Evolutionary conservation across 257 asterid genomes (phyloP).

Genomic region (Buddleja alternifolia): DNA sequence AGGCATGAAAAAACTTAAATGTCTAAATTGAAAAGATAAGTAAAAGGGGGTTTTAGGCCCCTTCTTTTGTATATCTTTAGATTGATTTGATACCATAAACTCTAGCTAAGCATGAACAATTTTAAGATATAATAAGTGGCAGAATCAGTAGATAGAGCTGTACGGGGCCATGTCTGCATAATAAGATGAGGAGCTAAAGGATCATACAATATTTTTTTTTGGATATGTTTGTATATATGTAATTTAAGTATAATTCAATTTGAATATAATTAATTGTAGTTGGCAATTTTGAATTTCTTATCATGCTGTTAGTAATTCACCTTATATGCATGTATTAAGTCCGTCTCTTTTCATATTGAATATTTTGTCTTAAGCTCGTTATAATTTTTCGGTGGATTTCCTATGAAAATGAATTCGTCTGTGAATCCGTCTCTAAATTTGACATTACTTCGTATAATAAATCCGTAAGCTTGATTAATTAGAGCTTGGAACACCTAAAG

Average conservation of each 20-base stretch:
- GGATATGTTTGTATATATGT: no score
- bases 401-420: no score
- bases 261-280: no score
- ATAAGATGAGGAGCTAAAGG: no score
- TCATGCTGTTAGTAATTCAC: no score
- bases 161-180: slow-evolving; percentile 29
- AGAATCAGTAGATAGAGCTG: slow-evolving; percentile 37
- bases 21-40: slow-evolving; percentile 32
- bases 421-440: no score
- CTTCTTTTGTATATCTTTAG: slow-evolving; percentile 47
- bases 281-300: no score
- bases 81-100: slow-evolving; percentile 43
- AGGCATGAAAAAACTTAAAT: slow-evolving; percentile 37
- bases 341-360: background rate
- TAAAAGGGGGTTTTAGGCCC: slow-evolving; percentile 40
- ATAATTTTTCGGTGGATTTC: no score
- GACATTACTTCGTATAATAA: background rate
- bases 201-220: no score
- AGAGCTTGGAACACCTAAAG: background rate
- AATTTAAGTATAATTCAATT: no score
- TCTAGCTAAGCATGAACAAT: slow-evolving; percentile 30
- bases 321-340: no score
- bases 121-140: slow-evolving; percentile 24
- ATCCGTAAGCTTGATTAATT: background rate
- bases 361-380: background rate